Evolutionary conservation across 1,284 basidiomycete genomes (phyloP).

Genomic region (Austroboletus niveus): DNA sequence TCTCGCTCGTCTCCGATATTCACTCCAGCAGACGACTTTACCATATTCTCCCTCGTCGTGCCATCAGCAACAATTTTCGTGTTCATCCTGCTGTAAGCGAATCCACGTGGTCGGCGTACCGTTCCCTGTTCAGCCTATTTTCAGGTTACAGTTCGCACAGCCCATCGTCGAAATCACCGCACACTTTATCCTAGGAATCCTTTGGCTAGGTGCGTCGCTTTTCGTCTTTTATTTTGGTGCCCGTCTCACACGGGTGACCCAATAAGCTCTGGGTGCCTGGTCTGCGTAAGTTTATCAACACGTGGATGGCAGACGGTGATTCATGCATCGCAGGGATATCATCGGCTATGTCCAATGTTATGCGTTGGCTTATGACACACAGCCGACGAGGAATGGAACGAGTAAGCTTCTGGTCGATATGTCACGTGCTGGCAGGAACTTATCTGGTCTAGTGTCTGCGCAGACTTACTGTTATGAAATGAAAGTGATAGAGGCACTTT

Average conservation of each 20-base stretch:
- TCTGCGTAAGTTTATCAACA: slow-evolving; percentile 48
- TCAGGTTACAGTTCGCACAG: slow-evolving; percentile 65
- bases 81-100: slow-evolving; percentile 51
- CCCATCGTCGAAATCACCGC: slow-evolving; percentile 58
- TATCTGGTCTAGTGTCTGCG: slow-evolving; percentile 45
- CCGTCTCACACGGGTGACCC: slow-evolving; percentile 6
- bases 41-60: slow-evolving; percentile 62
- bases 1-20: background rate
- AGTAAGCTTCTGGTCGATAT: slow-evolving; percentile 39
- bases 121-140: background rate
- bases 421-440: background rate
- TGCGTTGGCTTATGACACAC: slow-evolving; percentile 42
- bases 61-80: slow-evolving; percentile 61
- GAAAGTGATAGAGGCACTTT: slow-evolving; percentile 74
- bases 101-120: background rate
- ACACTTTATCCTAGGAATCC: slow-evolving; percentile 52
- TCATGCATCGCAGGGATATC: slow-evolving; percentile 52
- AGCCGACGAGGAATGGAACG: slow-evolving; percentile 51
- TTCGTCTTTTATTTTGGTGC: background rate
- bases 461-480: slow-evolving; percentile 70
- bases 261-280: slow-evolving; percentile 70
- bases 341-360: slow-evolving; percentile 68
- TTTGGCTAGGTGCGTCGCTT: slow-evolving; percentile 63
- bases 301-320: background rate
- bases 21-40: slow-evolving; percentile 54